Conservation (phyloP, 1,139 yeast genomes). For the Geotrichum citri-aurantii region DNA sequence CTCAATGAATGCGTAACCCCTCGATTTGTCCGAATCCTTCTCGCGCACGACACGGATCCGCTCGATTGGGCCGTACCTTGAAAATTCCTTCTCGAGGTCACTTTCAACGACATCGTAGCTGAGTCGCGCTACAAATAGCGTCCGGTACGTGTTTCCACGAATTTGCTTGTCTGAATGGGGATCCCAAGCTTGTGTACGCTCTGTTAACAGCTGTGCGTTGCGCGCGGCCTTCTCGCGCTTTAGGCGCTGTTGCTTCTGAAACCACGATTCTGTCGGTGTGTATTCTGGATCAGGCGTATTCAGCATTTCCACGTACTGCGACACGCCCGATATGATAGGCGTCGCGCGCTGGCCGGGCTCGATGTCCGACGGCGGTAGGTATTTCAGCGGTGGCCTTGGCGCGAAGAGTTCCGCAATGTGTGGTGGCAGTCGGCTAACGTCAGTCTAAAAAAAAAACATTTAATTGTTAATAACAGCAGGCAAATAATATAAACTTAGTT, state of each 20-base stretch:
- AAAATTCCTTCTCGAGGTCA: slow-evolving; percentile 59
- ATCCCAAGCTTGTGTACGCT: slow-evolving; percentile 42
- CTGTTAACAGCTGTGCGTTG: slow-evolving; percentile 31
- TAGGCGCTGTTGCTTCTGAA: slow-evolving; percentile 36
- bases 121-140: slow-evolving; percentile 72
- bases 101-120: slow-evolving; percentile 62
- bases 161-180: slow-evolving; percentile 56
- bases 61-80: slow-evolving; percentile 65
- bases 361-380: slow-evolving; percentile 50
- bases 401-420: slow-evolving; percentile 60
- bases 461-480: neutral
- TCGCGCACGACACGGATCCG: slow-evolving; percentile 62
- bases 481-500: neutral
- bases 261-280: slow-evolving; percentile 36
- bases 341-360: slow-evolving; percentile 50
- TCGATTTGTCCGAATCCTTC: slow-evolving; percentile 46
- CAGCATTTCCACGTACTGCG: slow-evolving; percentile 38
- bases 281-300: slow-evolving; percentile 36
- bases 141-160: slow-evolving; percentile 68
- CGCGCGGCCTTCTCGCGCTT: slow-evolving; percentile 33
- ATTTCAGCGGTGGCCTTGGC: slow-evolving; percentile 63
- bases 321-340: slow-evolving; percentile 47
- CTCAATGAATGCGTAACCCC: slow-evolving; percentile 83
- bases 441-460: slow-evolving; percentile 31
- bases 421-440: slow-evolving; percentile 53